A percentile compares a stretch with the other conserved stretches of the same genome.
phyloP scores from a whole-genome alignment of 2,329 filamentous ascomycete species.

The Botryosphaeria agaves region DNA sequence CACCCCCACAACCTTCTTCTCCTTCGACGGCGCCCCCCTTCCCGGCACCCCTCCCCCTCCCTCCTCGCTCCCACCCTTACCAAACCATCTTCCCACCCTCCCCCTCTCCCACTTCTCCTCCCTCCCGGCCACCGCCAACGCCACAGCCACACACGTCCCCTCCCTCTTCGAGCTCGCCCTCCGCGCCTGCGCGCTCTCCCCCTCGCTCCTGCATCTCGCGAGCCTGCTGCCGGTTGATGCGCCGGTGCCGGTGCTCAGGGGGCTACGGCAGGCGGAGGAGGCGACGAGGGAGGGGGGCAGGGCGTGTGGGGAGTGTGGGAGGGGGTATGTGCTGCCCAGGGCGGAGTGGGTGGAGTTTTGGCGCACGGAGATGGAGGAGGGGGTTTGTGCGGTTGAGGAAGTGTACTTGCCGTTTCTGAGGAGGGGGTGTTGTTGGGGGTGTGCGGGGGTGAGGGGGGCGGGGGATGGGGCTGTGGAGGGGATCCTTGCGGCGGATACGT shows the following conservation, averaged over 20 bases:
- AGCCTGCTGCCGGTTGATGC: constrained; percentile 6
- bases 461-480: background rate
- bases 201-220: constrained; percentile 10
- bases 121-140: background rate
- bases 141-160: constrained; percentile 7
- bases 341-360: constrained; percentile 20
- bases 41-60: constrained; percentile 1
- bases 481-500: too few species aligned
- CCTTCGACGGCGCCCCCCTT: constrained; percentile 12
- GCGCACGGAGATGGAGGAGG: constrained; percentile 5
- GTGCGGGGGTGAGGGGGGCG: constrained; percentile 6
- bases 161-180: constrained; percentile 19
- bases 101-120: constrained; percentile 1
- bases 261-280: constrained; percentile 7
- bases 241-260: constrained; percentile 6
- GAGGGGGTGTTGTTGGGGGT: constrained; percentile 14
- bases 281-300: constrained; percentile 10
- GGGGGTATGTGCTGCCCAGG: constrained; percentile 11
- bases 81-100: background rate
- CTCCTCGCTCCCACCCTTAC: constrained; percentile 1
- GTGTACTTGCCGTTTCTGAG: constrained; percentile 15
- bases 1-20: constrained; percentile 6
- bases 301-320: constrained; percentile 14
- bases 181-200: constrained; percentile 8
- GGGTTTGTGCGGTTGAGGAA: constrained; percentile 6